Base-by-base conservation (phyloP, 495 filamentous ascomycete genomes). In the Darksidea phi region DNA sequence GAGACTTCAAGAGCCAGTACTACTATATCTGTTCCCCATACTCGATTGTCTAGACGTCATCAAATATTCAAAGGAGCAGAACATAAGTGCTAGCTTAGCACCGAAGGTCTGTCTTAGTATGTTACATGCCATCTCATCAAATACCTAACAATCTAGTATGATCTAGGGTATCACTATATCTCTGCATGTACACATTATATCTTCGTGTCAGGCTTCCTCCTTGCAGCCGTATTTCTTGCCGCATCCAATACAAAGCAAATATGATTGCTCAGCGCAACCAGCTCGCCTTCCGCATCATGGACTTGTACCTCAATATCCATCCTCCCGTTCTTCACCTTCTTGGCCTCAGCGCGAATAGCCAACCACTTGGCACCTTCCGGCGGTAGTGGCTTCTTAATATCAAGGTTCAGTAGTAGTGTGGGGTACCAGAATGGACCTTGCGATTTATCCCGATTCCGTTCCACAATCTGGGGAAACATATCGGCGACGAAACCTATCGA, bases 391-490 rank as follows among this genome's bases (percentile, higher is more conserved):
- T 78, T 79, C 71, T 79, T 79, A 1, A 79, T 64, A 24, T 80
- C 76, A 17, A 80, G 34, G 66, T 78, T 78, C 43, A 78, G 72
- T 20, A 86, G 77, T 15, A 94, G 73, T 2, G 89, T 95, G 0
- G 88, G 89, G 74, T 91, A 93, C 90, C 90, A 93, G 66, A 79
- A 80, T 50, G 72, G 73, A 8, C 72, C 73, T 45, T 55, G 73
- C 18, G 59, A 55, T 12, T 64, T 48, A 45, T 66, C 54, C 25
- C 61, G 41, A 49, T 69, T 71, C 49, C 71, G 68, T 67, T 84
- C 79, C 37, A 86, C 62, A 36, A 80, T 78, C 75, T 79, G 78
- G 18, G 84, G 83, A 63, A 85, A 88, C 76, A 82, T 79, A 71
- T 90, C 88, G 15, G 73, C 70, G 11, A 88, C 68, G 64, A 80